Evolutionary conservation across 768 basidiomycete species (phyloP).

Genomic region (Russula vinacea): DNA sequence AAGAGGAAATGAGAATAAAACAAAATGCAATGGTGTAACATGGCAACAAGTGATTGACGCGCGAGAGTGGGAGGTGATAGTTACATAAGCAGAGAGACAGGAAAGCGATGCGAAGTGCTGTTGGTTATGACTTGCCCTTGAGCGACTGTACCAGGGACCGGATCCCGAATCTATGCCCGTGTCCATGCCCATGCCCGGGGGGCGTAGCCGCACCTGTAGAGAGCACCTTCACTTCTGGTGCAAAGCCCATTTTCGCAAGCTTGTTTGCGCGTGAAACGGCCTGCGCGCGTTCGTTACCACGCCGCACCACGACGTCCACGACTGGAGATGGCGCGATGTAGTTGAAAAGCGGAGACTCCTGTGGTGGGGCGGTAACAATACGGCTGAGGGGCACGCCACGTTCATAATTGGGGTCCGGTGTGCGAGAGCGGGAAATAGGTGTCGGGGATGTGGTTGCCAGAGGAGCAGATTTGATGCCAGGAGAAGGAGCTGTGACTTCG

Average conservation of each 20-base stretch:
- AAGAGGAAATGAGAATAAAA: slow-evolving; percentile 11
- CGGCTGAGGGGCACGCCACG: slow-evolving; percentile 48
- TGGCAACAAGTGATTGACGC: slow-evolving; percentile 14
- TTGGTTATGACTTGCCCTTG: slow-evolving; percentile 35
- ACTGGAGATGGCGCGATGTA: slow-evolving; percentile 25
- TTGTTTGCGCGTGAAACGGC: slow-evolving; percentile 57
- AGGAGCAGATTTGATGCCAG: slow-evolving; percentile 15
- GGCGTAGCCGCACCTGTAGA: slow-evolving; percentile 34
- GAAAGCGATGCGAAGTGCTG: not conserved
- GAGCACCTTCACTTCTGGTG: slow-evolving; percentile 41
- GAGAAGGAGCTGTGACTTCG: not conserved
- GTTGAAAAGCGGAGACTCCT: slow-evolving; percentile 28
- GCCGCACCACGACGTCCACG: slow-evolving; percentile 26
- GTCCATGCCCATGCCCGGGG: slow-evolving; percentile 30
- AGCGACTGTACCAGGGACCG: slow-evolving; percentile 48
- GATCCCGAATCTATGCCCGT: slow-evolving; percentile 43
- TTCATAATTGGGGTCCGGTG: slow-evolving; percentile 46
- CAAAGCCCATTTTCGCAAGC: slow-evolving; percentile 72
- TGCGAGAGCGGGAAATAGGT: slow-evolving; percentile 36
- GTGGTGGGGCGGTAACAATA: slow-evolving; percentile 47
- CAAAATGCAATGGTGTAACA: slow-evolving; percentile 16
- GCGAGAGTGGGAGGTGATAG: not conserved
- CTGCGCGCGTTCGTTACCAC: slow-evolving; percentile 43
- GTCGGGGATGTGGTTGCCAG: slow-evolving; percentile 2
- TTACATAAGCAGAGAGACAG: slow-evolving; percentile 8